These are phyloP conservation scores for Meripilus lineatus DNA, from an alignment of 1,284 basidiomycete genomes.

Conservation along the genomic window DNA sequence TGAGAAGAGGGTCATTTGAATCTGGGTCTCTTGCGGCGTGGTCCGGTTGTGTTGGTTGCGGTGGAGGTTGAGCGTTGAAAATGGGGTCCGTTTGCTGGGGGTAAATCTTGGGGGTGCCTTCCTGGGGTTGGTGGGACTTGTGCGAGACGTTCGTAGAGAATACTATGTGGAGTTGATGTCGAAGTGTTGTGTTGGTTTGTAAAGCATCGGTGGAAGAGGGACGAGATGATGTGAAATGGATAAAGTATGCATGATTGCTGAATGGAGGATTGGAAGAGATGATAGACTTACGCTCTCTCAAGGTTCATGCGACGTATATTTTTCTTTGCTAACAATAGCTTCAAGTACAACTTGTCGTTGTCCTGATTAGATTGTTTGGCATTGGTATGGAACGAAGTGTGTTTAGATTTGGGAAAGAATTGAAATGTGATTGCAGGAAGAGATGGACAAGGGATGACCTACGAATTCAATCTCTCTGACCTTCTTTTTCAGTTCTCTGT, in stretches of 20 bases:
- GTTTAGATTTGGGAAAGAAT: not conserved
- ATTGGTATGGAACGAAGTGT: too few species aligned
- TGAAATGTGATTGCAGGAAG: constrained; percentile 5
- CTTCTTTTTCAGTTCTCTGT: constrained; percentile 86
- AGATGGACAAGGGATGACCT: constrained; percentile 25
- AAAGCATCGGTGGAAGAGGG: too few species aligned
- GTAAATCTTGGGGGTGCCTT: constrained; percentile 24
- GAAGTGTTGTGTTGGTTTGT: not conserved
- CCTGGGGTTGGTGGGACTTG: constrained; percentile 52
- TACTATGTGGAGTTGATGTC: constrained; percentile 38
- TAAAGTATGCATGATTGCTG: too few species aligned
- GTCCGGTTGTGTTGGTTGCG: constrained; percentile 30
- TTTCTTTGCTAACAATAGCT: constrained; percentile 76
- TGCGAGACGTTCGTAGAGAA: constrained; percentile 73
- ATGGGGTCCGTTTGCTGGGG: constrained; percentile 22
- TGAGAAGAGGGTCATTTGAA: constrained; percentile 37
- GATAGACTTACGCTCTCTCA: constrained; percentile 77
- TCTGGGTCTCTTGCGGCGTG: constrained; percentile 19
- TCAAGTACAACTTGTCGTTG: constrained; percentile 83
- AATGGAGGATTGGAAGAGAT: constrained; percentile 19
- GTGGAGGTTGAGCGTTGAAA: constrained; percentile 20
- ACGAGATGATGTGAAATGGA: too few species aligned
- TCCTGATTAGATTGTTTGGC: too few species aligned
- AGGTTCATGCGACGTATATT: constrained; percentile 86
- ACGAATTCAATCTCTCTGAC: constrained; percentile 85